Percentiles rank a stretch among this genome's conserved stretches.
These are phyloP conservation scores for Boletus speciosus DNA, from an alignment of 768 basidiomycete species.

Conservation along the genomic window DNA sequence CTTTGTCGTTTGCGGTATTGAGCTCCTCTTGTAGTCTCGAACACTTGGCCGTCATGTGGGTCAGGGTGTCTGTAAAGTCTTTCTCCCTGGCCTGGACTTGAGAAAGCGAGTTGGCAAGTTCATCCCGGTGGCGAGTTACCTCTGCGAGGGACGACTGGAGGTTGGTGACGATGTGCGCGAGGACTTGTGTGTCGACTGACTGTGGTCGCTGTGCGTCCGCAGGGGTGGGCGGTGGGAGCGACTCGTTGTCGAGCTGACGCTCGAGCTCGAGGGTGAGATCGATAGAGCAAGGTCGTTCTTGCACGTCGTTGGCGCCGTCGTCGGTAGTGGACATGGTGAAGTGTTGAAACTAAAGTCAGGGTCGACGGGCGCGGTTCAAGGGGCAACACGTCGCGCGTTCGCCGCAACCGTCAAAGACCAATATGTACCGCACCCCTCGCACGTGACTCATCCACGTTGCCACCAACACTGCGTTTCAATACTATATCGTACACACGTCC, in stretches of 20 bases:
- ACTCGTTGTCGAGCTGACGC: slow-evolving; percentile 66
- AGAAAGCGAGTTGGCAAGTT: slow-evolving; percentile 51
- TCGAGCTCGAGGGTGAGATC: slow-evolving; percentile 81
- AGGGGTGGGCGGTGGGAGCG: slow-evolving; percentile 48
- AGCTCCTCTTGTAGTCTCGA: slow-evolving; percentile 56
- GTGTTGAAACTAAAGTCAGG: background rate
- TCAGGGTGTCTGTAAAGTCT: slow-evolving; percentile 58
- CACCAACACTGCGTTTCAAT: background rate
- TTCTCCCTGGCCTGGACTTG: slow-evolving; percentile 53
- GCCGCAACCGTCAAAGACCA: background rate
- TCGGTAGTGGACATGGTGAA: slow-evolving; percentile 31
- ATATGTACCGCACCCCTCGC: background rate
- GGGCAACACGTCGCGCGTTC: slow-evolving; percentile 5
- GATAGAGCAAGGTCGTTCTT: slow-evolving; percentile 49
- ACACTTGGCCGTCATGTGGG: slow-evolving; percentile 64
- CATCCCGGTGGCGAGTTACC: slow-evolving; percentile 69
- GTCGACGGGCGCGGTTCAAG: background rate
- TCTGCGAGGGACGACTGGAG: slow-evolving; percentile 63
- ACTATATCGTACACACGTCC: slow-evolving; percentile 12
- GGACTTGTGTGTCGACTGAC: slow-evolving; percentile 69
- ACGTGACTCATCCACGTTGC: slow-evolving; percentile 10
- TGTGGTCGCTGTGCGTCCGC: slow-evolving; percentile 35
- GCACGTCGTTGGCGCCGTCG: slow-evolving; percentile 14
- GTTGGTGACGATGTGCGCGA: slow-evolving; percentile 73
- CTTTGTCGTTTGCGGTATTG: slow-evolving; percentile 45